Evolutionary conservation across 768 basidiomycete species (phyloP), one percentile per base, ranked within the genome.

Genomic region (Xanthoconium purpureum): DNA sequence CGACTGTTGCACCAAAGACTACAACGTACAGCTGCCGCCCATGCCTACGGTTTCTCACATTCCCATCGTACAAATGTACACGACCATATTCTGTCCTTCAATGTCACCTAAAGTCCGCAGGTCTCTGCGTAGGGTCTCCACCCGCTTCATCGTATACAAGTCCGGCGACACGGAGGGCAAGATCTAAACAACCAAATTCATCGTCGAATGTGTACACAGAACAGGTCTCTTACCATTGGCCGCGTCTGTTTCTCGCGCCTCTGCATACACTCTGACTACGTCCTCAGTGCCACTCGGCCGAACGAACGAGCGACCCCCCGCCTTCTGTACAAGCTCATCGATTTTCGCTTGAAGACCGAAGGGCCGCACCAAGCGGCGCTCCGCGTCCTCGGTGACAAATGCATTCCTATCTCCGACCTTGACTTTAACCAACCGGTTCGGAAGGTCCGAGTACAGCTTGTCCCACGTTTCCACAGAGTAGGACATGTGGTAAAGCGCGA

Each of bases 201-300:
- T 57, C 30, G 29, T 52, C 28, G 30, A 54, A 10, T 29, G 1
- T 43, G 15, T 28, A 20, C 38, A 40, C 35, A 50, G 32, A 39
- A 35, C 36, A 36, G 48, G 45, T 32, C 52, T 50, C 63, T 47
- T 62, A 97, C 96, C 90, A 70, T 95, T 93, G 18, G 89, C 92
- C 63, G 88, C 86, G 14, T 81, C 72, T 57, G 81, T 83, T 40
- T 83, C 74, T 45, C 77, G 78, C 1, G 97, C 96, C 71, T 99
- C 97, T 1, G 95, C 97, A 67, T 98, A 99, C 15, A 99, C 94
- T 56, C 97, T 81, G 7, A 99, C 97, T 28, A 96, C 95, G 66
- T 99, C 95, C 71, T 99, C 97, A 24, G 97, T 99, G 10, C 97
- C 97, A 71, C 94, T 96, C 3, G 97, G 97, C 55, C 97, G 74